Conservation (phyloP, 345 rosid species). For the Eucalyptus coolabah region DNA sequence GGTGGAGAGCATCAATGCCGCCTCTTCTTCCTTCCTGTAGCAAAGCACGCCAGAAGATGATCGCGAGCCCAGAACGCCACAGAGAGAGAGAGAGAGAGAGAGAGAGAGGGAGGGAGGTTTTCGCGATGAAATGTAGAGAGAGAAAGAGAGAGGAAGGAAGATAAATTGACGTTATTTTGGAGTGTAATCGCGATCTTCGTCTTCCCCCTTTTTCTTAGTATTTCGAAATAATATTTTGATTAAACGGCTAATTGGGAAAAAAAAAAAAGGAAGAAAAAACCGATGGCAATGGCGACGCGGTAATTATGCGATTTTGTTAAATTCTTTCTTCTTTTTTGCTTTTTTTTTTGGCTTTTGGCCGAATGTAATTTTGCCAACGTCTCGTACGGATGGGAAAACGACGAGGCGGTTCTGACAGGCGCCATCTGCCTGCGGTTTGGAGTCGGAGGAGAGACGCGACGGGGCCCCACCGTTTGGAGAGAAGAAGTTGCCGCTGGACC, state of each 20-base stretch:
- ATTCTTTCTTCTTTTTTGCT: not conserved
- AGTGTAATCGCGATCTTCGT: not conserved
- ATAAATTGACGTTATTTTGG: not conserved
- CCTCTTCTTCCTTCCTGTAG: not conserved
- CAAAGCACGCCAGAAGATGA: not conserved
- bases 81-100: not conserved
- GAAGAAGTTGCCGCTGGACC: not conserved
- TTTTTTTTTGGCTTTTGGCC: not conserved
- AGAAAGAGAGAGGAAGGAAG: not conserved
- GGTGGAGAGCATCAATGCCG: not conserved
- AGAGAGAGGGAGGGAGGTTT: not conserved
- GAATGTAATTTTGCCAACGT: not conserved
- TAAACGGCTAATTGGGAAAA: not conserved
- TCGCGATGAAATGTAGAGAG: not conserved
- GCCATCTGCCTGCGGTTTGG: not conserved
- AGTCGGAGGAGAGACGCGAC: not conserved
- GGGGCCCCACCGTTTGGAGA: not conserved
- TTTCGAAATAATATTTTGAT: not conserved
- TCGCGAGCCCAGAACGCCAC: not conserved
- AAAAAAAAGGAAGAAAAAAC: not conserved
- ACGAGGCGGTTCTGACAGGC: not conserved
- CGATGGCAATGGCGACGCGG: not conserved
- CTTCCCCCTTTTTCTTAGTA: not conserved
- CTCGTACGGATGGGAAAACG: not conserved
- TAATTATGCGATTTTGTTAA: not conserved